Evolutionary conservation across 2,329 filamentous ascomycete genomes (phyloP).

Genomic region (Microascus cirrosus): DNA sequence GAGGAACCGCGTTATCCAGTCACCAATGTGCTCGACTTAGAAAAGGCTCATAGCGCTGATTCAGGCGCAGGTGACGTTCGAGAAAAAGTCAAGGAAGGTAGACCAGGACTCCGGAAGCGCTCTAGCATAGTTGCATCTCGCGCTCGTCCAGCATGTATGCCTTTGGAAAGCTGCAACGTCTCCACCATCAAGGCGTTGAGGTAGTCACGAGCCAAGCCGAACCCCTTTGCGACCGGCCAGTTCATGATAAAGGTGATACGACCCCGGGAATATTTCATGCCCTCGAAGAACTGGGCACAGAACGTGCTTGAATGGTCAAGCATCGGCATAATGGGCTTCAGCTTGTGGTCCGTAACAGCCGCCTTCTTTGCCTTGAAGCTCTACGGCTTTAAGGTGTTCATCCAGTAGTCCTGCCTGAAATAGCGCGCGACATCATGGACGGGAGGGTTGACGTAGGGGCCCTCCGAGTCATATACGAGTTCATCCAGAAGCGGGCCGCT

Average conservation of each 20-base stretch:
- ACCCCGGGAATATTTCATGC: background rate
- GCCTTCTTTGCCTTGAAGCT: conserved; percentile 12
- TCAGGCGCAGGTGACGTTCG: background rate
- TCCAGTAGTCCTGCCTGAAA: conserved; percentile 14
- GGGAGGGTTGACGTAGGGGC: conserved; percentile 4
- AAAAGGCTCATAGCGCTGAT: background rate
- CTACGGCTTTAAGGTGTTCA: conserved; percentile 11
- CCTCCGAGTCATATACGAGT: background rate
- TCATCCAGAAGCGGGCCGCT: background rate
- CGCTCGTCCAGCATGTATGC: conserved; percentile 7
- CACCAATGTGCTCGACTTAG: background rate
- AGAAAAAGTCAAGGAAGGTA: background rate
- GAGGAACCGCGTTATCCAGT: background rate
- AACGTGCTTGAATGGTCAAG: background rate
- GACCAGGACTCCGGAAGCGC: background rate
- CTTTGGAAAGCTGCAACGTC: conserved; percentile 10
- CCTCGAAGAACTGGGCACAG: background rate
- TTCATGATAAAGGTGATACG: background rate
- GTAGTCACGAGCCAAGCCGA: conserved; percentile 9
- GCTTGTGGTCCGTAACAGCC: conserved; percentile 8
- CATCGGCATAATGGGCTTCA: conserved; percentile 11
- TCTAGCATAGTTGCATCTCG: background rate
- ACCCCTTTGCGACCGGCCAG: background rate
- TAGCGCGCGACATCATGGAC: background rate
- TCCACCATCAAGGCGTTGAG: conserved; percentile 11